phyloP scores from a whole-genome alignment of 306 rosid species.

The Oemleria cerasiformis region DNA sequence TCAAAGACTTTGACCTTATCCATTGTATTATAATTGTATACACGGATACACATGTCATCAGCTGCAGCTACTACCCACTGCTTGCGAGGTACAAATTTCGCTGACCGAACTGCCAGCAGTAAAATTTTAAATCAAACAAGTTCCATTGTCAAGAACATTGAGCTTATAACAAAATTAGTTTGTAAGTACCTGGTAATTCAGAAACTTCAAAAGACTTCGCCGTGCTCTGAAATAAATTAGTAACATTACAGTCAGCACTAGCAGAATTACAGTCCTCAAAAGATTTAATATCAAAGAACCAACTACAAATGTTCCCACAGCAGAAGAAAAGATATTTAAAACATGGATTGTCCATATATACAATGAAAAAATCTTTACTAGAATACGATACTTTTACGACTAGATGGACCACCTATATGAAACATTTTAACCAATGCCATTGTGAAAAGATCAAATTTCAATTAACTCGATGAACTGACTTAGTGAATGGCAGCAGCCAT shows the following conservation, averaged over 20 bases:
- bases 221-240: slow-evolving; percentile 63
- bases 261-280: slow-evolving; percentile 6
- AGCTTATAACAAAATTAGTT: slow-evolving; percentile 10
- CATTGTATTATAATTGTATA: slow-evolving; percentile 95
- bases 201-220: slow-evolving; percentile 91
- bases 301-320: background rate
- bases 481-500: background rate
- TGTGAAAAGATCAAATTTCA: background rate
- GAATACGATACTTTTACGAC: background rate
- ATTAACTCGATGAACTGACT: background rate
- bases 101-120: slow-evolving; percentile 84
- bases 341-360: background rate
- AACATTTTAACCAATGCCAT: background rate
- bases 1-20: slow-evolving; percentile 88
- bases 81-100: slow-evolving; percentile 91
- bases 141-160: slow-evolving; percentile 13
- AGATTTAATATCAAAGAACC: background rate
- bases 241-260: slow-evolving; percentile 21
- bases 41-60: slow-evolving; percentile 93
- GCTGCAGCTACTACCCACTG: slow-evolving; percentile 99
- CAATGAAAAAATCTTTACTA: background rate
- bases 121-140: slow-evolving; percentile 4
- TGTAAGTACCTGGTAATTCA: slow-evolving; percentile 78
- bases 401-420: background rate
- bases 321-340: background rate